Base-by-base conservation (phyloP, 306 rosid genomes). In the Acacia confusa region DNA sequence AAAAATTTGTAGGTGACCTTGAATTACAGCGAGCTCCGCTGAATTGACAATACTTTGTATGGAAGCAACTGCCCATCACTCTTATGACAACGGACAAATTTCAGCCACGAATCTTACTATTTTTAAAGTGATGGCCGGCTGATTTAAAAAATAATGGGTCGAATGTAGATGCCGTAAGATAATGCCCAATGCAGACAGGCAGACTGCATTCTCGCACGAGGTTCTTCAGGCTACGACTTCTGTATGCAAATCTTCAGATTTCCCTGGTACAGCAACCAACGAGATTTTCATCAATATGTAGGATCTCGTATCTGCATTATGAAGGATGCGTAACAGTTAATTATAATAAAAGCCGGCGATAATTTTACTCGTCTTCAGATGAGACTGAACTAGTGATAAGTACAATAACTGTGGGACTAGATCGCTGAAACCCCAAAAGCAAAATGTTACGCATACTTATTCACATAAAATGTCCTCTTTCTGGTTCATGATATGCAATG, bases 71-170 rank as follows among this genome's bases (percentile, higher is more conserved):
- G 75, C 38, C 44, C 47, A 52, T 55, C 74, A 67, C 34, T 60
- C 81, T 58, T 30, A 41, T 34, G 67, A 76, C 74, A 76, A 65
- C 6, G 53, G 55, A 45, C 65, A 65, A 28, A 72, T 67, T 65
- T 45, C 41, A 58, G 63, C 58, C 55, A 58, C 68, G 19, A 74
- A 63, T 38, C 8, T 47, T 44, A 4, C 34, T 16, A 75, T 41
- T 79, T 61, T 65, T 41, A 58, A 17, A 30, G 63, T 28, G 50
- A 68, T 30, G 50, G 22, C 4, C n/a, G 0, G 70, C 70, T 53
- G 75, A 52, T 75, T 75, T 27, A 19, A 2, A 74, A 47, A 47
- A 15, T n/a, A 25, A 69, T 16, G 28, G 16, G 25, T 64, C 50
- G 44, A 24, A 20, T 63, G n/a, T 17, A 19, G 22, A 45, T 80